phyloP scores from a whole-genome alignment of 805 yeast species.

The Kazachstania taianensis region DNA sequence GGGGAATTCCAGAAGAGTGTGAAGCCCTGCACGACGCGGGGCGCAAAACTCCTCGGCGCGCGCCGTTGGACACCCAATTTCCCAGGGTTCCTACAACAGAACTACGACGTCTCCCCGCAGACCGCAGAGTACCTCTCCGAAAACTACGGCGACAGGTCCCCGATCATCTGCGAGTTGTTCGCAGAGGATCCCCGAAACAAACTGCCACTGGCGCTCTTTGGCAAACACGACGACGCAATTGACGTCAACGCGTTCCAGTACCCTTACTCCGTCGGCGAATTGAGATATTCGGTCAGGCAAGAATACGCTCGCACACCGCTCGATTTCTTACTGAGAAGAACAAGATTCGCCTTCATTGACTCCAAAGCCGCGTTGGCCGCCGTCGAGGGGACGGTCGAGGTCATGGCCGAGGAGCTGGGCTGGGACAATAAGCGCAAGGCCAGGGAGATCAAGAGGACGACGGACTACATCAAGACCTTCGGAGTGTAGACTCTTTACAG shows the following conservation, averaged over 20 bases:
- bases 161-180: slow-evolving; percentile 55
- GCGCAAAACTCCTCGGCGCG: slow-evolving; percentile 63
- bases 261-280: slow-evolving; percentile 87
- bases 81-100: slow-evolving; percentile 71
- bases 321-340: slow-evolving; percentile 88
- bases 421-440: slow-evolving; percentile 58
- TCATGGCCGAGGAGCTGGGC: slow-evolving; percentile 68
- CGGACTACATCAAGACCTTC: slow-evolving; percentile 52
- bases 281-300: slow-evolving; percentile 66
- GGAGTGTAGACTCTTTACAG: slow-evolving; percentile 33
- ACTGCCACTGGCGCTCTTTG: slow-evolving; percentile 43
- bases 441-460: slow-evolving; percentile 41
- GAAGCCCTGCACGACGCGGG: slow-evolving; percentile 33
- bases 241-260: slow-evolving; percentile 42
- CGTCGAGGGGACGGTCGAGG: slow-evolving; percentile 74
- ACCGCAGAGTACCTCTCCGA: slow-evolving; percentile 69
- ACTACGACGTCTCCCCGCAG: slow-evolving; percentile 57
- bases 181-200: slow-evolving; percentile 43
- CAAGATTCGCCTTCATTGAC: slow-evolving; percentile 85
- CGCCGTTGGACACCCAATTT: slow-evolving; percentile 67
- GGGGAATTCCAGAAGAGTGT: slow-evolving; percentile 30
- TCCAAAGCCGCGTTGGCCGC: slow-evolving; percentile 73
- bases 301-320: slow-evolving; percentile 83
- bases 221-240: slow-evolving; percentile 7
- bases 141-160: slow-evolving; percentile 86